Conservation (phyloP, 2,329 filamentous ascomycete species). For the Trichocomaceae sp. region DNA sequence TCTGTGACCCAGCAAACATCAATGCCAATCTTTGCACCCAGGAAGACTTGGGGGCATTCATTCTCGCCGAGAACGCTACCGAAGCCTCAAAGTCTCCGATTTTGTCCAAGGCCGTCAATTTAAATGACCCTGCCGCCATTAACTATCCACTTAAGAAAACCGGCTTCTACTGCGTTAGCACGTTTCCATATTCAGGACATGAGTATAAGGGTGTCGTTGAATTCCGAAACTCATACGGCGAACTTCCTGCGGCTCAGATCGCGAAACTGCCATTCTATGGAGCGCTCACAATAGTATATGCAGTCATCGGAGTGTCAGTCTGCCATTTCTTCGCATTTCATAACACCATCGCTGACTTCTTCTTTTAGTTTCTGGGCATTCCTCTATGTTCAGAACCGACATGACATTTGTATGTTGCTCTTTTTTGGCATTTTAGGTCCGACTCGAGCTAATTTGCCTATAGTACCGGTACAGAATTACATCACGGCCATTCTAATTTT, state of each 20-base stretch:
- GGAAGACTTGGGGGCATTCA: conserved; percentile 75
- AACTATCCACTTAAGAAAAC: conserved; percentile 84
- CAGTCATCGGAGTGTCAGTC: conserved; percentile 65
- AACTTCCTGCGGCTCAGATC: conserved; percentile 91
- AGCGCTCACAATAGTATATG: conserved; percentile 87
- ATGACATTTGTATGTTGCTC: conserved; percentile 64
- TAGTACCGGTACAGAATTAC: conserved; percentile 95
- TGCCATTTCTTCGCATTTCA: not conserved
- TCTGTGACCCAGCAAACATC: conserved; percentile 70
- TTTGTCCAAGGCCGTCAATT: conserved; percentile 70
- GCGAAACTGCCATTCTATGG: conserved; percentile 97
- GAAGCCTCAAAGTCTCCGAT: conserved; percentile 65
- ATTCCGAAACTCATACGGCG: conserved; percentile 93
- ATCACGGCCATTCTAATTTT: conserved; percentile 96
- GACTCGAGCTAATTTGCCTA: conserved; percentile 1
- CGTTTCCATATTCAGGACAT: conserved; percentile 59
- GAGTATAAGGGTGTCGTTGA: conserved; percentile 77
- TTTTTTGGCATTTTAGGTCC: not conserved
- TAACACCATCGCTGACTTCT: conserved; percentile 17
- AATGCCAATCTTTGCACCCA: conserved; percentile 64
- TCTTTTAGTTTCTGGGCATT: conserved; percentile 73
- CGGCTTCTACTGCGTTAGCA: conserved; percentile 91
- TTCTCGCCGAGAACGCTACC: conserved; percentile 69
- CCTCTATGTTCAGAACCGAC: conserved; percentile 86
- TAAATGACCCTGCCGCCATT: conserved; percentile 64